Conservation (phyloP, 1,139 yeast species). For the Debaryomyces robertsiae region DNA sequence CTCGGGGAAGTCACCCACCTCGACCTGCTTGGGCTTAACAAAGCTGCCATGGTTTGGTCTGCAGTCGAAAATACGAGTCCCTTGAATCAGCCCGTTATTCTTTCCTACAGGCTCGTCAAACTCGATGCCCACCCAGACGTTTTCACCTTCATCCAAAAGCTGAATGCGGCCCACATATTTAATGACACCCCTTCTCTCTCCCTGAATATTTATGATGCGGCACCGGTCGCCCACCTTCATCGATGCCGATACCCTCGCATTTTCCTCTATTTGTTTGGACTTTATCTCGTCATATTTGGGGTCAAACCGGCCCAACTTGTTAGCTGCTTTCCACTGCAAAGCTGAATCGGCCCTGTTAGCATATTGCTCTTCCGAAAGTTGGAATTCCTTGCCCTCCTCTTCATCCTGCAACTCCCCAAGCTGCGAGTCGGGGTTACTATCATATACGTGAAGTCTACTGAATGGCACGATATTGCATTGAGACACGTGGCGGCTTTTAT, state of each 20-base stretch:
- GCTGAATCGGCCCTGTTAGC: slow-evolving; percentile 63
- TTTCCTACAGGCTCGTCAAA: slow-evolving; percentile 54
- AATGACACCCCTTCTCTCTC: slow-evolving; percentile 69
- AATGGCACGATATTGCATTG: slow-evolving; percentile 34
- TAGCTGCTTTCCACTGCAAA: slow-evolving; percentile 70
- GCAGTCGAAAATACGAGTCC: slow-evolving; percentile 36
- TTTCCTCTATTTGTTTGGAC: slow-evolving; percentile 19
- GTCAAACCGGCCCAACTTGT: slow-evolving; percentile 72
- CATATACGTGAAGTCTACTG: slow-evolving; percentile 56
- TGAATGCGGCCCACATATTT: slow-evolving; percentile 68
- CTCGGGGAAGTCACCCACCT: slow-evolving; percentile 57
- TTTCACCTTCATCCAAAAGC: slow-evolving; percentile 52
- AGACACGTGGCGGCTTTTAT: slow-evolving; percentile 18
- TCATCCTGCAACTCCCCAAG: slow-evolving; percentile 38
- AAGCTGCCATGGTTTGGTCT: slow-evolving; percentile 50
- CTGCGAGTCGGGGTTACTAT: slow-evolving; percentile 54
- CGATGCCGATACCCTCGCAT: slow-evolving; percentile 19
- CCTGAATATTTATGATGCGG: slow-evolving; percentile 44
- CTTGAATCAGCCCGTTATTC: slow-evolving; percentile 44
- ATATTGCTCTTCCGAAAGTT: slow-evolving; percentile 69
- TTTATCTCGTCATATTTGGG: slow-evolving; percentile 46
- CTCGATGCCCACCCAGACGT: slow-evolving; percentile 51
- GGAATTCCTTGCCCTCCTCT: slow-evolving; percentile 48
- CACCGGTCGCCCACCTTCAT: slow-evolving; percentile 42
- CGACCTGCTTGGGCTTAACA: slow-evolving; percentile 51